Conservation (phyloP, 176 grass and related monocot species). For the Chloris gayana region DNA sequence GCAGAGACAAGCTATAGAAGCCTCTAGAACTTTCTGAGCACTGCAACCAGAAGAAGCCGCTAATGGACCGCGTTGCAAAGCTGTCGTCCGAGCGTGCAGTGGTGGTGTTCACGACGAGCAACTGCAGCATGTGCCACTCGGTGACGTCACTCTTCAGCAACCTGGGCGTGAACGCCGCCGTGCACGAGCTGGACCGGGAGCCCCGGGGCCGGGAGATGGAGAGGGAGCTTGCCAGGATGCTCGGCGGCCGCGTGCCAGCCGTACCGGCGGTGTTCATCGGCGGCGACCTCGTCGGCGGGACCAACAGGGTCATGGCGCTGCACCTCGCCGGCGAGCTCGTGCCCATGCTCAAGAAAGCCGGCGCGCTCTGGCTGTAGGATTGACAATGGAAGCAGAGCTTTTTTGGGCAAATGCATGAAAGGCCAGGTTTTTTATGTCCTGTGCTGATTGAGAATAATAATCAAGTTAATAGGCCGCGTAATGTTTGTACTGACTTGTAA, state of each 20-base stretch:
- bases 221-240: neutral
- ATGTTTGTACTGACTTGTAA: too few species aligned
- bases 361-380: slow-evolving; percentile 47
- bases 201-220: neutral
- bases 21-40: slow-evolving; percentile 14
- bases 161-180: neutral
- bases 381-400: too few species aligned
- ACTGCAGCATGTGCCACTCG: neutral
- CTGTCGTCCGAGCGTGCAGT: neutral
- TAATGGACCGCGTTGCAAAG: slow-evolving; percentile 42
- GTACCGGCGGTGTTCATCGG: slow-evolving; percentile 53
- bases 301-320: slow-evolving; percentile 42
- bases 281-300: slow-evolving; percentile 39
- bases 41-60: neutral
- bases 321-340: slow-evolving; percentile 53
- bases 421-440: too few species aligned
- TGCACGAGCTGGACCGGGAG: neutral
- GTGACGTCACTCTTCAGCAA: neutral
- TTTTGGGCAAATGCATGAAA: too few species aligned
- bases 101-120: neutral
- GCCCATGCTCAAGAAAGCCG: slow-evolving; percentile 47
- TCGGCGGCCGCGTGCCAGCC: neutral
- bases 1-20: neutral
- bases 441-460: too few species aligned
- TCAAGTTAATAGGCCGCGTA: too few species aligned